Evolutionary conservation across 176 grass and related monocot genomes (phyloP), one percentile per base, ranked within the genome.

Genomic region (Oryza rufipogon): DNA sequence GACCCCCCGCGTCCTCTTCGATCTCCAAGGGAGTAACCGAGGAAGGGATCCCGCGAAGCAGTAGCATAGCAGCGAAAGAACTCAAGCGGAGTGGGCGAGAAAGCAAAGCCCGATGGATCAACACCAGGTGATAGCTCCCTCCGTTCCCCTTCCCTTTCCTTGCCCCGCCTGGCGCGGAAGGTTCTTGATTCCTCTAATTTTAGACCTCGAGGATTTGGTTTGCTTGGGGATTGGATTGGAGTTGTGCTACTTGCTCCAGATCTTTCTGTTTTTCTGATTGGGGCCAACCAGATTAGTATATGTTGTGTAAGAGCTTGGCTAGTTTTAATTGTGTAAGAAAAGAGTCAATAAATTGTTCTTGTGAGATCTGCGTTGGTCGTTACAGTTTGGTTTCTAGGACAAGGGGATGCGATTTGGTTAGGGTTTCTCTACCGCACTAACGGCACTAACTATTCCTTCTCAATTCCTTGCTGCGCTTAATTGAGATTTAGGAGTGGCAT

Each of bases 61-160:
- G 36, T 7, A 68, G 60, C 64, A 32, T 32, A 68, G 60, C 64
- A 58, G 15, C 70, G 46, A 34, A 72, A 23, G 58, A 51, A 68
- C 49, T 86, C 17, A 66, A 60, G 23, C 64, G 23, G 47, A 30
- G 61, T 45, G 77, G 19, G 46, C 61, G 33, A 56, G 23, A 26
- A 17, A 13, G 63, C 47, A 5, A 41, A 58, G 17, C 12, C 64
- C 5, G 48, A 87, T 81, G 85, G 85, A 87, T 81, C 85, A 81
- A 61, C 46, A 47, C 16, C 64, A 81, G 85, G 85, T 76, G 45
- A 45, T 32, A 42, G 30, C n/a, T 87, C 85, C 8, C n/a, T 87
- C 85, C 12, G 9, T 11, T 23, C 19, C 19, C 30, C 19, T 75
- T 22, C 11, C 23, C 34, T 42, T 30, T 3, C 67, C 17, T 86